Evolutionary conservation across 768 basidiomycete species (phyloP).

Genomic region (Albatrellus ellisii): DNA sequence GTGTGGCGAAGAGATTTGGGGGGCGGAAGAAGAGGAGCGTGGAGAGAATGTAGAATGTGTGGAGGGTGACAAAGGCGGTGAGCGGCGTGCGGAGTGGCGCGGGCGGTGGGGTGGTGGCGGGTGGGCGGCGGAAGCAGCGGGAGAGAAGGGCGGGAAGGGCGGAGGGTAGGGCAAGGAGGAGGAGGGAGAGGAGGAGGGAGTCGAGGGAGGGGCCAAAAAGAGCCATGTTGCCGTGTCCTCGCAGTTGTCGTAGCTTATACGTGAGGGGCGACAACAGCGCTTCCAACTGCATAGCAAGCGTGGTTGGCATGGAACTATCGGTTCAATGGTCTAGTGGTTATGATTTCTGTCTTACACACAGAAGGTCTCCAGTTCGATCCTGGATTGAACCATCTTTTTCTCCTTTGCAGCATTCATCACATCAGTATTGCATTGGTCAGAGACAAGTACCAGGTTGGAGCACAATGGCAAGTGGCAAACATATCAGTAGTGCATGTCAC

Average conservation of each 20-base stretch:
- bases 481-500: too few relatives aligned
- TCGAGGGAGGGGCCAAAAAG: slow-evolving; percentile 1
- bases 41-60: slow-evolving; percentile 9
- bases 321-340: slow-evolving; percentile 18
- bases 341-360: slow-evolving; percentile 19
- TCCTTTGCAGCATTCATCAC: background rate
- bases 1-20: slow-evolving; percentile 9
- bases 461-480: too few relatives aligned
- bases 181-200: slow-evolving; percentile 5
- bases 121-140: background rate
- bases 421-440: too few relatives aligned
- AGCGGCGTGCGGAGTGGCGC: slow-evolving; percentile 3
- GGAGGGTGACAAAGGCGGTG: slow-evolving; percentile 6
- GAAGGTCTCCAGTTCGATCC: slow-evolving; percentile 17
- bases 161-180: slow-evolving; percentile 4
- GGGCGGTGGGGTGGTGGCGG: background rate
- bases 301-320: background rate
- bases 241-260: background rate
- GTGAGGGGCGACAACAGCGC: background rate
- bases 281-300: background rate
- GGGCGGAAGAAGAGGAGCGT: slow-evolving; percentile 7
- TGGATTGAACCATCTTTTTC: slow-evolving; percentile 14
- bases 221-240: background rate
- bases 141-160: background rate
- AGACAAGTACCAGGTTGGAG: too few relatives aligned